Evolutionary conservation across 202 grass and related monocot genomes (phyloP), one percentile per base, ranked within the genome.

Genomic region (Schoenoplectus triqueter): DNA sequence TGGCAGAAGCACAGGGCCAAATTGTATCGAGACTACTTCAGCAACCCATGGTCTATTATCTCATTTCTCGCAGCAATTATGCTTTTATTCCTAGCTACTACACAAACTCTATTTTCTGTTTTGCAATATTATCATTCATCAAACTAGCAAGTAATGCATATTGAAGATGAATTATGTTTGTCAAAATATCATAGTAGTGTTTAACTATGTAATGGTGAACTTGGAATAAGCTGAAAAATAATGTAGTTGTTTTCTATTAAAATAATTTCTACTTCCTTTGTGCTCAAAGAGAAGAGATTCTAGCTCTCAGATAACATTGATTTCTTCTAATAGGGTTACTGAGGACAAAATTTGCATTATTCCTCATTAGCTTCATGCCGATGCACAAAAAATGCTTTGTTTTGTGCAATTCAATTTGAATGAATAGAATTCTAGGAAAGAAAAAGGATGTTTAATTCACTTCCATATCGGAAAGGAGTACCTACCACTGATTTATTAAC

Each of bases 21-120:
- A 81, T 89, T 97, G 2, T 86, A 90, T 57, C 89, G 91, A 66
- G 94, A 92, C 60, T 97, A 97, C 89, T 97, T 97, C 83, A 76
- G 78, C 46, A 94, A 86, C 90, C 92, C 90, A 0, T 97, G 90
- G 95, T 87, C 92, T 20, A 80, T 97, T 54, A 76, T 94, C 39
- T 92, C 90, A 1, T 88, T 97, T 54, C 42, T 87, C 3, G 95
- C 92, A 47, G 87, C 92, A 5, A 67, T 94, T 64, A 86, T 92
- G 71, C 84, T 97, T 18, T 88, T 94, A 56, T 66, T 72, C 13
- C 49, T 97, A 88, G 84, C 89, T 55, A 19, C 87, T 64, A 2
- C 84, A 65, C 92, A 97, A 88, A 93, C 90, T 2, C 7, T 97
- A 20, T 97, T 94, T 85, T 84, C 82, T 44, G 78, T 94, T 82